These are phyloP conservation scores for Suillus subaureus DNA, from an alignment of 768 basidiomycete genomes.

Conservation along the genomic window DNA sequence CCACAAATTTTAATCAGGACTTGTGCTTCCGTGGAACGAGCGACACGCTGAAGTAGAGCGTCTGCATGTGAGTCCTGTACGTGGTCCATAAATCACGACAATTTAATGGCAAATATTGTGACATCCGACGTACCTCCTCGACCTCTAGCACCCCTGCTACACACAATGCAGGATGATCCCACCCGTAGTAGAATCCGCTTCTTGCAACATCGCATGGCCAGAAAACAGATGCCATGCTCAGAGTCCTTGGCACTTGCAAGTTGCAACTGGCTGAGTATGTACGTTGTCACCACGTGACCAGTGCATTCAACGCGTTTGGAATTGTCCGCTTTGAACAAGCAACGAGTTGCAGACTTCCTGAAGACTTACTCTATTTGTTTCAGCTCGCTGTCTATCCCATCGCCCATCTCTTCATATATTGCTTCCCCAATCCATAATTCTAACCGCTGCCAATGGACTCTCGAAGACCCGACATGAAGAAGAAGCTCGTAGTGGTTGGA, in stretches of 20 bases:
- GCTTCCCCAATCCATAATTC: not conserved
- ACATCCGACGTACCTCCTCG: constrained; percentile 30
- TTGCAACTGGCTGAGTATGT: not conserved
- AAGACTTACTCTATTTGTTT: not conserved
- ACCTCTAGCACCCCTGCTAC: constrained; percentile 52
- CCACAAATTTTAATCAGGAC: constrained; percentile 19
- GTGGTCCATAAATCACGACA: not conserved
- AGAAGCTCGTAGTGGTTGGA: constrained; percentile 86
- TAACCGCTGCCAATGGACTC: constrained; percentile 25
- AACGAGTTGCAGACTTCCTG: not conserved
- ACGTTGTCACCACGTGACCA: not conserved
- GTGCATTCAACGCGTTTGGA: constrained; percentile 3
- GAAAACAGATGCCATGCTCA: constrained; percentile 44
- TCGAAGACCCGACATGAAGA: constrained; percentile 78
- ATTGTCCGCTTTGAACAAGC: not conserved
- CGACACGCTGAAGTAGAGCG: constrained; percentile 9
- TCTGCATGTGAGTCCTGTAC: constrained; percentile 23
- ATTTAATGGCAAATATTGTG: constrained; percentile 8
- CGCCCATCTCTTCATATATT: not conserved
- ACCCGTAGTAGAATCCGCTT: constrained; percentile 62
- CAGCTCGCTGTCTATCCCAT: not conserved
- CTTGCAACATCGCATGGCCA: constrained; percentile 56
- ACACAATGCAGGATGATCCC: constrained; percentile 49
- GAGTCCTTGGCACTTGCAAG: not conserved
- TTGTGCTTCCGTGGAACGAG: constrained; percentile 23